Evolutionary conservation across 345 rosid species (phyloP).

Genomic region (Luvunga scandens): DNA sequence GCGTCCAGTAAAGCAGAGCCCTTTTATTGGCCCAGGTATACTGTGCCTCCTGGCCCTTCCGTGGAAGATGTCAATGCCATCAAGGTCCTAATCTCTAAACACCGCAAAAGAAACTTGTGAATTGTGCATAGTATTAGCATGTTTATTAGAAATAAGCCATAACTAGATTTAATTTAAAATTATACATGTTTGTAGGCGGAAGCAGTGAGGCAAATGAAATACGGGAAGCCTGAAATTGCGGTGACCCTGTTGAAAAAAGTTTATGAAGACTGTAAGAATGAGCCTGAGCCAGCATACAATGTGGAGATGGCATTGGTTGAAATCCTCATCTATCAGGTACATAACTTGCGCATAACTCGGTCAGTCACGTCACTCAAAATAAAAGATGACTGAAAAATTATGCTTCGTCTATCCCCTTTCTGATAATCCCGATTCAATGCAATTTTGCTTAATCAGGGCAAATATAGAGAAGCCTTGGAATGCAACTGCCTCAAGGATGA

Average conservation of each 20-base stretch:
- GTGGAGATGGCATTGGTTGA: conserved; percentile 61
- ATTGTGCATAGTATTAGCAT: too few species aligned
- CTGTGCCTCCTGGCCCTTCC: conserved; percentile 40
- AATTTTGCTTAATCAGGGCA: conserved; percentile 31
- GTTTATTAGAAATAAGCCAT: too few species aligned
- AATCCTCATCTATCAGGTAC: conserved; percentile 55
- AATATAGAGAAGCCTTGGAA: conserved; percentile 29
- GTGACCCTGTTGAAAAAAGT: conserved; percentile 33
- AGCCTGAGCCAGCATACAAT: conserved; percentile 47
- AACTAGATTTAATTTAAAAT: not conserved
- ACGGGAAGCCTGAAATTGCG: conserved; percentile 48
- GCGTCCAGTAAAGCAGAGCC: conserved; percentile 36
- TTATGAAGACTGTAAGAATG: conserved; percentile 23
- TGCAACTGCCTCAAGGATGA: conserved; percentile 25
- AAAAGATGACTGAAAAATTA: too few species aligned
- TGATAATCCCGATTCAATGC: not conserved
- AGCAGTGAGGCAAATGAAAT: conserved; percentile 48
- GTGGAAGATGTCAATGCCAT: conserved; percentile 34
- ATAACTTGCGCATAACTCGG: too few species aligned
- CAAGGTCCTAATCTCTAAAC: conserved; percentile 33
- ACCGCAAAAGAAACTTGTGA: too few species aligned
- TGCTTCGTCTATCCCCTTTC: not conserved
- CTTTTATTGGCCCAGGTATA: conserved; percentile 5
- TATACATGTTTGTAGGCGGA: conserved; percentile 33
- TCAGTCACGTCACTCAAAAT: too few species aligned